These are phyloP conservation scores for Bruguiera sexangula DNA, from an alignment of 345 rosid species.

Conservation along the genomic window DNA sequence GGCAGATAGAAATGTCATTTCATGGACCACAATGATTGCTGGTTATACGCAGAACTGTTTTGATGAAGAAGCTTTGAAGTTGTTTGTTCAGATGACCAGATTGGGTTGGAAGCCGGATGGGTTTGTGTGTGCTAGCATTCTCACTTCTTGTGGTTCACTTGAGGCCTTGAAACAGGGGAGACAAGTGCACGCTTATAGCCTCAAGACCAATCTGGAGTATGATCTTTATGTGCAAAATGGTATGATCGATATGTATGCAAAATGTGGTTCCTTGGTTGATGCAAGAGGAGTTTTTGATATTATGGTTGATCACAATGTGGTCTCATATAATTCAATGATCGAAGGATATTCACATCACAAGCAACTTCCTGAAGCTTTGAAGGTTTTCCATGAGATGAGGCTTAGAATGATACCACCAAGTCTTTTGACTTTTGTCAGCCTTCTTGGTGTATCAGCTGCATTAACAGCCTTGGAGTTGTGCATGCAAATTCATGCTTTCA, in stretches of 20 bases:
- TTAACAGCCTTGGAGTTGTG: constrained; percentile 44
- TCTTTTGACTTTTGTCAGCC: constrained; percentile 69
- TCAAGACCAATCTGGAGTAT: constrained; percentile 52
- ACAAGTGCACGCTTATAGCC: constrained; percentile 59
- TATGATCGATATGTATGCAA: constrained; percentile 72
- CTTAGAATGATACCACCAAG: constrained; percentile 43
- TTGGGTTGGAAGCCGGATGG: constrained; percentile 51
- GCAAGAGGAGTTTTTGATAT: constrained; percentile 55
- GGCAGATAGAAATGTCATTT: constrained; percentile 49
- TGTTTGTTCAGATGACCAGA: constrained; percentile 47
- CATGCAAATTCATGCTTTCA: constrained; percentile 65
- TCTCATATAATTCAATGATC: constrained; percentile 67
- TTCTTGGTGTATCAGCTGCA: constrained; percentile 59
- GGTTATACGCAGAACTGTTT: constrained; percentile 65
- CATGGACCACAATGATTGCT: constrained; percentile 69
- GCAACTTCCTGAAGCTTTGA: constrained; percentile 47
- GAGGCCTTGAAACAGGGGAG: constrained; percentile 49
- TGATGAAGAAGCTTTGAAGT: constrained; percentile 50
- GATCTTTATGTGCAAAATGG: constrained; percentile 59
- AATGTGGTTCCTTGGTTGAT: constrained; percentile 49
- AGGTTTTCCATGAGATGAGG: constrained; percentile 60
- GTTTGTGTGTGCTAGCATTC: constrained; percentile 65
- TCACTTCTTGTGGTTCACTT: constrained; percentile 67
- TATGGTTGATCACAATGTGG: constrained; percentile 39
- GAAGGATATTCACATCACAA: constrained; percentile 72